A percentile compares a stretch with the other conserved stretches of the same genome.
These are phyloP conservation scores for Rickenella mellea DNA, from an alignment of 768 basidiomycete species.

Conservation along the genomic window DNA sequence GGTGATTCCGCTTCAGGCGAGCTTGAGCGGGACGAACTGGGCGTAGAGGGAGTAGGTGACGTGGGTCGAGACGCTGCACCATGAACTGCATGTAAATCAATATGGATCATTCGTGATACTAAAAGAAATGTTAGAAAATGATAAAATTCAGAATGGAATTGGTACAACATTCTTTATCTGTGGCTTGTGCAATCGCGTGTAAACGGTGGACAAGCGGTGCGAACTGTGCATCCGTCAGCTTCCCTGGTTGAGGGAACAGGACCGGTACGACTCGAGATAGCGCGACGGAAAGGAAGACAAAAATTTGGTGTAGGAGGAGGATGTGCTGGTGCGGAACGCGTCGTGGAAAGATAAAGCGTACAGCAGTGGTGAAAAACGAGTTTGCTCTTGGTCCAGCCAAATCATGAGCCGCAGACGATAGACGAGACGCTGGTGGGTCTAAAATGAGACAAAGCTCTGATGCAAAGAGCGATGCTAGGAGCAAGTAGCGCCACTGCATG, in stretches of 20 bases:
- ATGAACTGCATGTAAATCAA: constrained; percentile 43
- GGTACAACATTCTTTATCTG: constrained; percentile 46
- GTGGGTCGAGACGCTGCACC: constrained; percentile 8
- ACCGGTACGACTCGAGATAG: constrained; percentile 63
- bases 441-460: constrained; percentile 61
- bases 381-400: constrained; percentile 15
- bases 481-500: constrained; percentile 67
- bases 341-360: constrained; percentile 43
- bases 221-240: constrained; percentile 22
- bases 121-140: constrained; percentile 1
- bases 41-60: not conserved
- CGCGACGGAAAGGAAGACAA: constrained; percentile 65
- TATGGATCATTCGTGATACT: constrained; percentile 47
- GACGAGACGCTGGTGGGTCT: constrained; percentile 36
- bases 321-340: constrained; percentile 72
- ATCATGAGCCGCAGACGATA: constrained; percentile 17
- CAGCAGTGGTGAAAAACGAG: constrained; percentile 16
- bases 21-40: constrained; percentile 7
- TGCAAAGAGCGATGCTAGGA: constrained; percentile 53
- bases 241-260: constrained; percentile 39
- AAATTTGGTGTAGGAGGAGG: constrained; percentile 66
- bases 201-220: constrained; percentile 28
- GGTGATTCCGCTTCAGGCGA: constrained; percentile 12
- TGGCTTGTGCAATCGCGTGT: constrained; percentile 27
- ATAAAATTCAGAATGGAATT: not conserved